phyloP scores from a whole-genome alignment of 176 grass and related monocot genomes.

The Oryza coarctata region DNA sequence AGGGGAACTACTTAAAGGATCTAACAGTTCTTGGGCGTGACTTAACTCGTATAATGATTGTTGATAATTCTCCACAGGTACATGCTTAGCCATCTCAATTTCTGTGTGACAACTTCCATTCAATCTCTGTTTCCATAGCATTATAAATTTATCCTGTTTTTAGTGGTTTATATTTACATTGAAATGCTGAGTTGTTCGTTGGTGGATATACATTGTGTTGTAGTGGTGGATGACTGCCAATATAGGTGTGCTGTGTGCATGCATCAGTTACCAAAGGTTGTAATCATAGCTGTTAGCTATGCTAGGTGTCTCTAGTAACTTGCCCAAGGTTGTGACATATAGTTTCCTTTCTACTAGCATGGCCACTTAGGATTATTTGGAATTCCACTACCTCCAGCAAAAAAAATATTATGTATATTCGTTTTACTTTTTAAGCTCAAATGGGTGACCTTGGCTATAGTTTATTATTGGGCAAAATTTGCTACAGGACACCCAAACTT shows the following conservation, averaged over 20 bases:
- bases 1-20: slow-evolving; percentile 99
- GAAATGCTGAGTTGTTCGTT: background rate
- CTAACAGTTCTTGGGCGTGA: slow-evolving; percentile 86
- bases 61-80: slow-evolving; percentile 99
- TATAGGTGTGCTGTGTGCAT: background rate
- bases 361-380: background rate
- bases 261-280: background rate
- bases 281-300: background rate
- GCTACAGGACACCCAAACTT: too few relatives aligned
- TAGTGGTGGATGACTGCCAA: background rate
- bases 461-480: too few relatives aligned
- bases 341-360: background rate
- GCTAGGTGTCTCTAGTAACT: background rate
- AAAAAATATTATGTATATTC: too few relatives aligned
- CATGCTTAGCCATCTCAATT: background rate
- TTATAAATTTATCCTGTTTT: too few relatives aligned
- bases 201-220: background rate
- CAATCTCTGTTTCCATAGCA: too few relatives aligned
- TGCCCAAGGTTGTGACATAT: background rate
- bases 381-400: background rate
- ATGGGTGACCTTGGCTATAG: background rate
- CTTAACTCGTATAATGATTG: slow-evolving; percentile 78
- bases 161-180: background rate
- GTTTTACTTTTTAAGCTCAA: background rate
- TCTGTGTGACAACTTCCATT: background rate